Evolutionary conservation across 805 yeast species (phyloP).

Genomic region (Ogataea parapolymorpha): DNA sequence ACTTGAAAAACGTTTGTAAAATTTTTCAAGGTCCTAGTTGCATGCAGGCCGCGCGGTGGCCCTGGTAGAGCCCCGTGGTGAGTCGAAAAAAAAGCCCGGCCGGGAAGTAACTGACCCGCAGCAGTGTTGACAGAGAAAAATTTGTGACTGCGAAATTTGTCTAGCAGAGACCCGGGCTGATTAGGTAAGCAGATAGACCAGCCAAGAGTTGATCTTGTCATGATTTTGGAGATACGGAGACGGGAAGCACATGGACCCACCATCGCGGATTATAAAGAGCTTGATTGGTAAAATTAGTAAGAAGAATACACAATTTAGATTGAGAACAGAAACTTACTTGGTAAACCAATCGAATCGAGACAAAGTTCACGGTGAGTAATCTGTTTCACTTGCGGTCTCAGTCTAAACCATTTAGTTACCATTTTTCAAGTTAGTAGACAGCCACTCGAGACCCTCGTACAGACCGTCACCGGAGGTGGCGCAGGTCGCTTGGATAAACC

Average conservation of each 20-base stretch:
- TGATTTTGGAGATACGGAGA: neutral
- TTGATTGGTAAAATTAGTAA: slow-evolving; percentile 11
- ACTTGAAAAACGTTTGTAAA: slow-evolving; percentile 8
- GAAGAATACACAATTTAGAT: slow-evolving; percentile 20
- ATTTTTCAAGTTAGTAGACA: slow-evolving; percentile 84
- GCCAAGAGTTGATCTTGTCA: too few species aligned
- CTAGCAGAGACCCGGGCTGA: neutral
- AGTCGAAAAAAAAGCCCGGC: neutral
- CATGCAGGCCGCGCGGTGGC: slow-evolving; percentile 3
- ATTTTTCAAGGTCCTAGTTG: slow-evolving; percentile 11
- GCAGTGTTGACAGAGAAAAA: neutral
- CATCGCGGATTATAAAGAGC: neutral
- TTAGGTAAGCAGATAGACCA: neutral
- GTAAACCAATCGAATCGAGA: slow-evolving; percentile 3
- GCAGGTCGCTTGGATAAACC: slow-evolving; percentile 99
- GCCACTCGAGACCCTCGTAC: slow-evolving; percentile 97
- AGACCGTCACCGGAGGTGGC: slow-evolving; percentile 99
- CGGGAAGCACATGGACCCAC: too few species aligned
- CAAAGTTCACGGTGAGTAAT: slow-evolving; percentile 2
- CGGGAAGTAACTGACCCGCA: neutral
- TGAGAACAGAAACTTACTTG: slow-evolving; percentile 12
- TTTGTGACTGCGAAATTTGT: slow-evolving; percentile 11
- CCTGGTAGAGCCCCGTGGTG: slow-evolving; percentile 1
- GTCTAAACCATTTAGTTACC: slow-evolving; percentile 34
- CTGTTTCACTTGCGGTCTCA: slow-evolving; percentile 13